Conservation (phyloP, 1,284 basidiomycete genomes). For the Cerrena zonata region DNA sequence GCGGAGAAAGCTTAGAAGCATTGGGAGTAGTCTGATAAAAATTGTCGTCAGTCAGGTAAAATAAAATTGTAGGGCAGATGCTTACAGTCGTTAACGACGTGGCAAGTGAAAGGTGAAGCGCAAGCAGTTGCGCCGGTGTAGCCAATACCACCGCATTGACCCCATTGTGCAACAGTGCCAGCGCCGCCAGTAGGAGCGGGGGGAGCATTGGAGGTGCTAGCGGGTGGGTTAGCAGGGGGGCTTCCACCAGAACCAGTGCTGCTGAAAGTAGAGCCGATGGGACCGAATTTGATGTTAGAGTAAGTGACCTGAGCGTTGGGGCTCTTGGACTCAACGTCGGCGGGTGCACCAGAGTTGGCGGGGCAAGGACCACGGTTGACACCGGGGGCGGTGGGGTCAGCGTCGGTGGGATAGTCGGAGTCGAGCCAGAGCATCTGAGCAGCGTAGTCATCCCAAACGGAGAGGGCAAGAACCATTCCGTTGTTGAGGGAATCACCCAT, state of each 20-base stretch:
- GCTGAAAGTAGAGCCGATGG: conserved; percentile 29
- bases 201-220: neutral
- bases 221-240: neutral
- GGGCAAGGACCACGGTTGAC: conserved; percentile 34
- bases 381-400: conserved; percentile 29
- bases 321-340: conserved; percentile 25
- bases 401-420: conserved; percentile 31
- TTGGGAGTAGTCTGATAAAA: conserved; percentile 12
- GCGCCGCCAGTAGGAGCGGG: conserved; percentile 5
- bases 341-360: conserved; percentile 29
- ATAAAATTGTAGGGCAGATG: neutral
- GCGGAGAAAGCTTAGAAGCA: conserved; percentile 13
- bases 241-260: conserved; percentile 3
- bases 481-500: conserved; percentile 40
- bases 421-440: too few species aligned
- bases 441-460: too few species aligned
- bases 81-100: conserved; percentile 14
- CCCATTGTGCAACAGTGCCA: too few species aligned
- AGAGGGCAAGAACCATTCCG: conserved; percentile 51
- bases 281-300: conserved; percentile 31
- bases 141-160: too few species aligned
- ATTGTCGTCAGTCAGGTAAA: neutral
- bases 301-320: conserved; percentile 18
- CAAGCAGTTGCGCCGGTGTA: conserved; percentile 14
- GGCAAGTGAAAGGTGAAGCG: conserved; percentile 13